Percentiles rank a stretch among this genome's conserved stretches.
phyloP scores from a whole-genome alignment of 768 basidiomycete genomes.

The Filobasidium floriforme region DNA sequence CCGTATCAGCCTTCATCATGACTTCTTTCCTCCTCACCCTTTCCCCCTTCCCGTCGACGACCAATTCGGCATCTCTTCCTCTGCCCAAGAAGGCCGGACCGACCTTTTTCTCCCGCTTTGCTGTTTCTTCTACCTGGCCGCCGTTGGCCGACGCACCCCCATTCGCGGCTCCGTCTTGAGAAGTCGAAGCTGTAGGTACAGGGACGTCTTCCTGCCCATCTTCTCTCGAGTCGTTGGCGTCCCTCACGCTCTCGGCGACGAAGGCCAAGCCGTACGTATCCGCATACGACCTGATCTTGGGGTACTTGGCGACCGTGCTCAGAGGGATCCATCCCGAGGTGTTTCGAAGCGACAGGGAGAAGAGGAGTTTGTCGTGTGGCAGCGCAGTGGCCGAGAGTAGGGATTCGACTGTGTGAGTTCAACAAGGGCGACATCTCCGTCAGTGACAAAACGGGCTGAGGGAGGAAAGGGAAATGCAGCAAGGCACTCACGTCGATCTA shows the following conservation, averaged over 20 bases:
- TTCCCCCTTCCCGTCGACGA: constrained; percentile 49
- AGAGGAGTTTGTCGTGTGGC: constrained; percentile 79
- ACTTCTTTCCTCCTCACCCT: constrained; percentile 70
- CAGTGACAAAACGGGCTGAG: neutral
- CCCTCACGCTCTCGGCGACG: constrained; percentile 60
- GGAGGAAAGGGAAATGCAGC: too few relatives aligned
- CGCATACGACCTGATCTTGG: constrained; percentile 76
- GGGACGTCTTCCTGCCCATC: constrained; percentile 1
- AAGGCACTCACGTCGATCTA: constrained; percentile 40
- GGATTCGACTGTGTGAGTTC: constrained; percentile 64
- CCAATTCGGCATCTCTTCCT: constrained; percentile 14
- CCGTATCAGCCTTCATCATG: constrained; percentile 66
- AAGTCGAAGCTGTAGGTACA: neutral
- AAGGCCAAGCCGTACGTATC: constrained; percentile 56
- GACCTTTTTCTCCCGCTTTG: neutral
- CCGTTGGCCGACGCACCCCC: neutral
- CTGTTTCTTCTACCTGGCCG: neutral
- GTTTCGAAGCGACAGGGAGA: constrained; percentile 69
- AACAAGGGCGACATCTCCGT: neutral
- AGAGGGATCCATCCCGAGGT: constrained; percentile 85
- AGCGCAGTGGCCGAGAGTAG: constrained; percentile 96
- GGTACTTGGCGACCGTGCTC: constrained; percentile 80
- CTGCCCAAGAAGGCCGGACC: constrained; percentile 3
- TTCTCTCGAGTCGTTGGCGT: constrained; percentile 23
- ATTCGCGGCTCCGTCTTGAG: neutral